Conservation (phyloP, 2,329 filamentous ascomycete species). For the Pestalotiopsis sp. region DNA sequence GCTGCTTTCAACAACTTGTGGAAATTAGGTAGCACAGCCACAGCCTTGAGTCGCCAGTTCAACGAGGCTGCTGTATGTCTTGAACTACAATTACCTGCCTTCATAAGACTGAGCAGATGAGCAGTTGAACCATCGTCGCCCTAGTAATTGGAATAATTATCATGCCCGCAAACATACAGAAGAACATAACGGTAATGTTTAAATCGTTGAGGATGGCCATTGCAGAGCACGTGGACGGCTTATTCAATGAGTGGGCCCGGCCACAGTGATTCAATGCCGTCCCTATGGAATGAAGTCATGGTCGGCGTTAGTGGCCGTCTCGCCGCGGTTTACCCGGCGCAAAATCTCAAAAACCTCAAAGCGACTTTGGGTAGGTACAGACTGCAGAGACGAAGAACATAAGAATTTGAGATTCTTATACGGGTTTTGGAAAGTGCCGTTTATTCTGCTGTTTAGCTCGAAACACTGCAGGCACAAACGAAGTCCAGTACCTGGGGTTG, state of each 20-base stretch:
- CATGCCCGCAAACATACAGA: too few relatives aligned
- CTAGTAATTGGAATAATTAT: too few relatives aligned
- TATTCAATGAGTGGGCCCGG: too few relatives aligned
- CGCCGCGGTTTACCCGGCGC: slow-evolving; percentile 10
- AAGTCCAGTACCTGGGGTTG: neutral
- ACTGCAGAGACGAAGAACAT: too few relatives aligned
- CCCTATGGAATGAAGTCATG: slow-evolving; percentile 8
- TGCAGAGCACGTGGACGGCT: too few relatives aligned
- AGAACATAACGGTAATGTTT: too few relatives aligned
- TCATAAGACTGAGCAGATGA: neutral
- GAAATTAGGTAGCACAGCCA: neutral
- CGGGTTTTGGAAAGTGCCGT: too few relatives aligned
- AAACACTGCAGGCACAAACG: too few relatives aligned
- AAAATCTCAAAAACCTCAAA: slow-evolving; percentile 1
- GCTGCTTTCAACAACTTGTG: neutral
- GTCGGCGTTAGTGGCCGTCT: neutral
- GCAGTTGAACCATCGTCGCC: too few relatives aligned
- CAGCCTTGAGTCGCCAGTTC: neutral
- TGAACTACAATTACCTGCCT: neutral
- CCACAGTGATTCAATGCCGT: neutral
- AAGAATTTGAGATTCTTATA: too few relatives aligned
- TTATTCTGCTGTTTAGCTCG: too few relatives aligned
- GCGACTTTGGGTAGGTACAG: neutral
- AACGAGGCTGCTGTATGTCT: neutral
- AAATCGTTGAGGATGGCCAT: too few relatives aligned